These are phyloP conservation scores for Ilyonectria mors-panacis DNA, from an alignment of 2,329 filamentous ascomycete genomes.

Conservation along the genomic window DNA sequence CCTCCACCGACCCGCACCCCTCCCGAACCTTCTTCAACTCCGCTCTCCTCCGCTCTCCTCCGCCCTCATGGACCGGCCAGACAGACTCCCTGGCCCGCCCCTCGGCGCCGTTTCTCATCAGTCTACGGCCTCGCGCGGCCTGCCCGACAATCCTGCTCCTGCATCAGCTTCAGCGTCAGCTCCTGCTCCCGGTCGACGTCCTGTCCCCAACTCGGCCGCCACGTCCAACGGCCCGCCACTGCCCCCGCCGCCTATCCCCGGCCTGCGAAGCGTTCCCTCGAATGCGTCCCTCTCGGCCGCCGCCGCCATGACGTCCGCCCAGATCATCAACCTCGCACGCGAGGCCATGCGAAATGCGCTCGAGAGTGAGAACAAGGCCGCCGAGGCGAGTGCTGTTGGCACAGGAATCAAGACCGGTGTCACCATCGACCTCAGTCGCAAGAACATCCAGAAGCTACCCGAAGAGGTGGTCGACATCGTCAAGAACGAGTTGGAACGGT, in stretches of 20 bases:
- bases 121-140: constrained; percentile 50
- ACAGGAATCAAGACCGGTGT: constrained; percentile 77
- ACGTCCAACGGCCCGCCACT: constrained; percentile 59
- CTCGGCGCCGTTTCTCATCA: constrained; percentile 44
- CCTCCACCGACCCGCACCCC: constrained; percentile 39
- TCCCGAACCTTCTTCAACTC: constrained; percentile 35
- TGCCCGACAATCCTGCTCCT: constrained; percentile 58
- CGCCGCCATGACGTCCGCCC: constrained; percentile 70
- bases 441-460: constrained; percentile 79
- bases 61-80: constrained; percentile 54
- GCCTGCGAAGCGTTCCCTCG: constrained; percentile 62
- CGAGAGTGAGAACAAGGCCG: constrained; percentile 75
- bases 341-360: constrained; percentile 78
- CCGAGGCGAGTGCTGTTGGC: constrained; percentile 71
- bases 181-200: constrained; percentile 53
- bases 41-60: constrained; percentile 32
- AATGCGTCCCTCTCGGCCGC: constrained; percentile 64
- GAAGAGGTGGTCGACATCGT: constrained; percentile 83
- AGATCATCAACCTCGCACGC: constrained; percentile 76
- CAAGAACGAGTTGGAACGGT: constrained; percentile 82
- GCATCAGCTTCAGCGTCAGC: constrained; percentile 22
- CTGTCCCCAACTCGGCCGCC: constrained; percentile 56
- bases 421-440: constrained; percentile 84
- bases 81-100: constrained; percentile 49
- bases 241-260: constrained; percentile 63